Base-by-base conservation (phyloP, 2,329 filamentous ascomycete genomes). In the Fusarium tupiense region DNA sequence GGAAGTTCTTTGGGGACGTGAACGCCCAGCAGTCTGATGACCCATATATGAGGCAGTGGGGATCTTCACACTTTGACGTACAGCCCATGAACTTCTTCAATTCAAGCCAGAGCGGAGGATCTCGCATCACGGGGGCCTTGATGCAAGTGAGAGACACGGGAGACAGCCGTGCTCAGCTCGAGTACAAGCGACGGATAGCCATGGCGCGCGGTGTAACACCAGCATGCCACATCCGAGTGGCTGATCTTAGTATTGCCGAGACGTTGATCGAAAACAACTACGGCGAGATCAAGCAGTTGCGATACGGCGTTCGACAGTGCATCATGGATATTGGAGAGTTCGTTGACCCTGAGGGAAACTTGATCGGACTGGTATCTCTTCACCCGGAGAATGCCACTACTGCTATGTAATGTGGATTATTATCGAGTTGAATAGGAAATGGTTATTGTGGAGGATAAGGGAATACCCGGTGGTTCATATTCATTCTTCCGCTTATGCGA, bases 311-410 rank as follows among this genome's bases (percentile, higher is more conserved):
- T 62, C 73, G 75, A 62, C 64, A 68, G 38, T 73, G 75, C 46
- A 74, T 76, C 35, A 73, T 78, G 76, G 76, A 78, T 52, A 73
- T 78, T 63, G 71, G 75, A 40, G 74, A 77, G 71, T 78, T 78
- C 56, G 64, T 78, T 43, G 76, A 78, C 33, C 61, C 76, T n/a
- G 76, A 78, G 29, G 76, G 76, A 29, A 78, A 78, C 68, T 33
- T 78, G 58, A 67, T 78, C 63, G 76, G 76, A 14, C 69, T 78
- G 33, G 67, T 78, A 44, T 64, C 76, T 29, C 66, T 75, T 38
- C 76, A 78, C 43, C 66, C 73, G 47, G 74, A 74, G 62, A 73
- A 71, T 73, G 72, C 61, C 50, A 69, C 54, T 61, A 58, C 71
- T 62, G 54, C 57, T 13, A 56, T 62, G 60, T 31, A 71, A 58